Conservation (phyloP, 768 basidiomycete species). For the Auriscalpium orientale region DNA sequence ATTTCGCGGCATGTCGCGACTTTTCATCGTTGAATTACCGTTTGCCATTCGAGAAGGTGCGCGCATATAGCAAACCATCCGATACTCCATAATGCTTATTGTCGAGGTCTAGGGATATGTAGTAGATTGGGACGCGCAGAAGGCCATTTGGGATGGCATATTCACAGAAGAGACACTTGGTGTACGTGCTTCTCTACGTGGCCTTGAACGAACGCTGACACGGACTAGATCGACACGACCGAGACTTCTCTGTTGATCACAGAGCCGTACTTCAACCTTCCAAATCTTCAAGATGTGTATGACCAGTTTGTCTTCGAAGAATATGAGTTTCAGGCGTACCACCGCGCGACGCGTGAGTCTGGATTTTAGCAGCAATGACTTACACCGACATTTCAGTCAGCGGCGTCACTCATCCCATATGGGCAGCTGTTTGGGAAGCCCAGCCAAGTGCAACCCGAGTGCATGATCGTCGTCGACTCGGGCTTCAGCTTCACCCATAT, state of each 20-base stretch:
- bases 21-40: slow-evolving; percentile 77
- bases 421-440: slow-evolving; percentile 58
- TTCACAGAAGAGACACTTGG: slow-evolving; percentile 68
- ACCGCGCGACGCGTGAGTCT: slow-evolving; percentile 71
- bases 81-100: slow-evolving; percentile 12
- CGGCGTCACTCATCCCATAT: slow-evolving; percentile 72
- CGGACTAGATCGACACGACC: slow-evolving; percentile 58
- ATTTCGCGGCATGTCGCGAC: slow-evolving; percentile 70
- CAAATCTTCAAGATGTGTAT: slow-evolving; percentile 85
- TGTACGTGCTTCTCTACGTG: slow-evolving; percentile 31
- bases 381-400: slow-evolving; percentile 31
- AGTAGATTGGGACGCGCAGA: slow-evolving; percentile 93
- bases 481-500: slow-evolving; percentile 95
- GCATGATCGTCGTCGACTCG: slow-evolving; percentile 76
- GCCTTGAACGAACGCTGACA: background rate
- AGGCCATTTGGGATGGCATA: slow-evolving; percentile 87
- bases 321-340: slow-evolving; percentile 84
- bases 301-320: slow-evolving; percentile 97
- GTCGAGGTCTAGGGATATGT: slow-evolving; percentile 65
- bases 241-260: slow-evolving; percentile 77
- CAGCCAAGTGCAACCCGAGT: slow-evolving; percentile 56
- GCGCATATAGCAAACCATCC: slow-evolving; percentile 9
- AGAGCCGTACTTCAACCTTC: slow-evolving; percentile 91
- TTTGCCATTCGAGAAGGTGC: slow-evolving; percentile 81
- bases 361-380: slow-evolving; percentile 11